These are phyloP conservation scores for Tetracladium setigerum DNA, from an alignment of 495 filamentous ascomycete genomes.

Conservation along the genomic window DNA sequence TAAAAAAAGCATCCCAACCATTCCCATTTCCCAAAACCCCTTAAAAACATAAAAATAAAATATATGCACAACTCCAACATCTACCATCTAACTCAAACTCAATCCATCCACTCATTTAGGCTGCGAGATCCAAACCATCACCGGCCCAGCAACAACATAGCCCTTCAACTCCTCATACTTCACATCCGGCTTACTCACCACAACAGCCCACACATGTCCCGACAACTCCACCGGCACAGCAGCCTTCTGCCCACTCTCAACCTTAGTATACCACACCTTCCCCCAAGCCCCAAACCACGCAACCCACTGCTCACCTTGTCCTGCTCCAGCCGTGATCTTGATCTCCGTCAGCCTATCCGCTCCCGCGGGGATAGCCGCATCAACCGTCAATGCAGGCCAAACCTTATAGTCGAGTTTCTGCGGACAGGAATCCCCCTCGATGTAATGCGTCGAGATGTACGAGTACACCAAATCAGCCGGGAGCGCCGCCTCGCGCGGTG, in stretches of 20 bases:
- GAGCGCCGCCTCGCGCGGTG: conserved; percentile 28
- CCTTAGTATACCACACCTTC: conserved; percentile 24
- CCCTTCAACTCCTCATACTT: conserved; percentile 17
- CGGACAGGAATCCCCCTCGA: conserved; percentile 17
- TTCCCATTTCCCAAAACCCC: too few relatives aligned
- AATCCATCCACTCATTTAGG: conserved; percentile 2
- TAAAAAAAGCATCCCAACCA: too few relatives aligned
- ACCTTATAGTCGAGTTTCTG: conserved; percentile 10
- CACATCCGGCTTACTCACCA: conserved; percentile 21
- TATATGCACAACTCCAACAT: too few relatives aligned
- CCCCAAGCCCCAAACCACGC: conserved; percentile 35
- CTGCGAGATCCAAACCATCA: conserved; percentile 30
- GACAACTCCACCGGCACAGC: conserved; percentile 25
- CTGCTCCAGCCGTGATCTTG: conserved; percentile 16
- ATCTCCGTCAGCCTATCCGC: conserved; percentile 13
- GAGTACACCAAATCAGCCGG: conserved; percentile 27
- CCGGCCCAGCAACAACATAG: conserved; percentile 29
- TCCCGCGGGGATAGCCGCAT: conserved; percentile 1
- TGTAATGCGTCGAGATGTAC: conserved; percentile 25
- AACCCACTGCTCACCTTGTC: conserved; percentile 16
- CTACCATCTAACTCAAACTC: too few relatives aligned
- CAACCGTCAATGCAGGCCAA: conserved; percentile 19
- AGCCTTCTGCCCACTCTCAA: conserved; percentile 14
- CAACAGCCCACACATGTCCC: conserved; percentile 31
- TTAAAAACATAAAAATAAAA: too few relatives aligned